Base-by-base conservation (phyloP, 805 yeast species). In the Ogataea polymorpha region DNA sequence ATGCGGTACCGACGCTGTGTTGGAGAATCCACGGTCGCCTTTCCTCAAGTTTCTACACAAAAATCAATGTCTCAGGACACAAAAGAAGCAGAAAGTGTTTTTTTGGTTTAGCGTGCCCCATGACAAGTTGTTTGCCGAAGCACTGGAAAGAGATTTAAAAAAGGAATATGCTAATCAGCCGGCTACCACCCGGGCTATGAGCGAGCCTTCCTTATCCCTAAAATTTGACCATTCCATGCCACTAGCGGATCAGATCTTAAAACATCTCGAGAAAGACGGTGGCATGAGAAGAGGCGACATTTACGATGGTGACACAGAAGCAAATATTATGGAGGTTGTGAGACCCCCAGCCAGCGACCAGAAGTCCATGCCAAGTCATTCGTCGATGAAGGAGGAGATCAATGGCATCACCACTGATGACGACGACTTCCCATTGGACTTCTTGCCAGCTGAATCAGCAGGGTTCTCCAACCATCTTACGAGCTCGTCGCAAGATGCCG, bases 51-150 rank as follows among this genome's bases (percentile, higher is more conserved):
- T 91, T 55, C 68, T 91, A 20, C 88, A 85, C 65, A 85, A 82
- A 56, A 86, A 91, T 59, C 80, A 82, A 49, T 91, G 98, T 59
- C 70, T 91, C 18, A 74, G 96, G 53, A 91, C 99, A 0, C 97
- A 91, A 56, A 91, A 91, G 73, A 91, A 93, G 57, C 99, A 91
- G 61, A 91, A 93, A 58, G 97, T 91, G 31, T 91, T 91, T 60
- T 88, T 84, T 62, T 93, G 98, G 98, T 89, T 86, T 61, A 84
- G 90, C 57, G 97, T 93, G 8, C 93, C 93, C 17, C 98, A 91
- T 63, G 96, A 90, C 58, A 80, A 84, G 58, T 68, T 91, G 32
- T 90, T 93, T 74, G 80, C 88, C 2, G 98, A 93, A 63, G 97
- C 97, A 0, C 66, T 93, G 32, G 97, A 90, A 60, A 72, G 98